phyloP scores from a whole-genome alignment of 345 rosid genomes.

The Excoecaria agallocha region DNA sequence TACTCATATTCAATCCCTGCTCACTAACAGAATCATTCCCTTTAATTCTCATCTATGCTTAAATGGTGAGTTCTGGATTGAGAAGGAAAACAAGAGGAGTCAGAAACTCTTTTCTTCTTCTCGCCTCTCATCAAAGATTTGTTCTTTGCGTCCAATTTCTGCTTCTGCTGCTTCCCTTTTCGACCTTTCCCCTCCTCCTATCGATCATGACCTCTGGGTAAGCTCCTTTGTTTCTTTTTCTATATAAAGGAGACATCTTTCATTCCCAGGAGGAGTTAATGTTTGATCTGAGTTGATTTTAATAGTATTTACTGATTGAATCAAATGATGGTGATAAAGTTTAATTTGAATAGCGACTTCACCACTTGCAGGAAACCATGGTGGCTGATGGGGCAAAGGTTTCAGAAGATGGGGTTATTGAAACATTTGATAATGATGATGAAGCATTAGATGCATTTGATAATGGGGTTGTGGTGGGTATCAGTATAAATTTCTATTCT shows the following conservation, averaged over 20 bases:
- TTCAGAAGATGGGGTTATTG: conserved; percentile 70
- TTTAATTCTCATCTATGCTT: not conserved
- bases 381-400: conserved; percentile 58
- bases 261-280: not conserved
- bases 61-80: not conserved
- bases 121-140: not conserved
- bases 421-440: conserved; percentile 76
- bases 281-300: not conserved
- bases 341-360: not conserved
- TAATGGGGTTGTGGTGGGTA: conserved; percentile 60
- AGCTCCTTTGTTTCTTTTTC: not conserved
- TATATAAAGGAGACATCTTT: not conserved
- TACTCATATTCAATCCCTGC: not conserved
- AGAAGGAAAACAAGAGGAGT: not conserved
- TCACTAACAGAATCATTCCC: not conserved
- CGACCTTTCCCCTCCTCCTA: conserved; percentile 81
- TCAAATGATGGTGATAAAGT: not conserved
- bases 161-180: conserved; percentile 50
- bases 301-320: not conserved
- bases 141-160: conserved; percentile 18
- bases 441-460: conserved; percentile 77
- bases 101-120: not conserved
- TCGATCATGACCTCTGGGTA: conserved; percentile 77
- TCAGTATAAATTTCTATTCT: conserved; percentile 5
- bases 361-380: conserved; percentile 49